These are phyloP conservation scores for Penicillium subrubescens DNA, from an alignment of 495 filamentous ascomycete genomes.

Conservation along the genomic window DNA sequence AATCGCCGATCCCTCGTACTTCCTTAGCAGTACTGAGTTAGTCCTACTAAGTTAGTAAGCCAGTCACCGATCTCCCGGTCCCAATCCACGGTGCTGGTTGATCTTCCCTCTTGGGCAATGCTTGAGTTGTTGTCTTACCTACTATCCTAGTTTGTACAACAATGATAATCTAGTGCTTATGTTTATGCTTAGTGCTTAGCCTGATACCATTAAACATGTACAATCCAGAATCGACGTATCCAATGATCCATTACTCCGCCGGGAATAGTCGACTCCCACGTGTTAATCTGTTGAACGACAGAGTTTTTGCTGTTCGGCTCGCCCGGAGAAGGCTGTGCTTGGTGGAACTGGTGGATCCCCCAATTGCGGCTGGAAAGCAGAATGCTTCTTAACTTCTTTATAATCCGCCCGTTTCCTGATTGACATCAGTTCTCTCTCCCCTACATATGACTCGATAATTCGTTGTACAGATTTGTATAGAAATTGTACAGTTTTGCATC, in stretches of 20 bases:
- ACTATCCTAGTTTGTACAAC: too few species aligned
- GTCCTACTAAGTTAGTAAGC: too few species aligned
- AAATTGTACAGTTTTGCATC: slow-evolving; percentile 1
- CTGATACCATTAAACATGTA: background rate
- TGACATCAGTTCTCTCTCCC: background rate
- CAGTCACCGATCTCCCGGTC: slow-evolving; percentile 21
- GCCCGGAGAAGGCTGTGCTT: slow-evolving; percentile 39
- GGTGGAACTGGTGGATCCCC: slow-evolving; percentile 31
- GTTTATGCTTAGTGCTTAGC: background rate
- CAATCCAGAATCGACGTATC: background rate
- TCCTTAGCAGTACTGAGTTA: background rate
- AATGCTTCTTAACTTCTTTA: background rate
- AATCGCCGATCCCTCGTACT: slow-evolving; percentile 6
- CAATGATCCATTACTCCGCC: background rate
- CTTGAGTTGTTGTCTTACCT: background rate
- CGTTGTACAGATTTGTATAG: slow-evolving; percentile 6
- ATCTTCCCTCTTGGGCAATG: background rate
- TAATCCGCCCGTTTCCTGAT: background rate
- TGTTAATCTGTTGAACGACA: background rate
- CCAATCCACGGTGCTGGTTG: slow-evolving; percentile 8
- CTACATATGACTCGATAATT: background rate
- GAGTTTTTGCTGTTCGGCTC: slow-evolving; percentile 21
- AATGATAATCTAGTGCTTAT: background rate
- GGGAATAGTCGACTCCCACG: background rate
- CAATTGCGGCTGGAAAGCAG: background rate